Conservation (phyloP, 2,329 filamentous ascomycete species). For the Colletotrichum gloeosporioides region DNA sequence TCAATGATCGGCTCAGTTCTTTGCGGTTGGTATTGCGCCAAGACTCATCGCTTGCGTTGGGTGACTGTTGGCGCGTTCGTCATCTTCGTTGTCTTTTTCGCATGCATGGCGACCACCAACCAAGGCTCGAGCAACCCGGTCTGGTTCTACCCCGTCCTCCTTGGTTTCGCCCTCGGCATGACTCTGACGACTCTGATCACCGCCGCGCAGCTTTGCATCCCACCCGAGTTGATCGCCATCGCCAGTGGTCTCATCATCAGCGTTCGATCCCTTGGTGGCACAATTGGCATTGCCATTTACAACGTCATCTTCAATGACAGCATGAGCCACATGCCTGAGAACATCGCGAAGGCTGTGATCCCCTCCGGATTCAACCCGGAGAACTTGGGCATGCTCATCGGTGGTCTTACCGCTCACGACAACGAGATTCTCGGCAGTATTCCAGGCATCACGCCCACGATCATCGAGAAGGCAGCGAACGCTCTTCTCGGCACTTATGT, state of each 20-base stretch:
- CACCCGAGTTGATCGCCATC: conserved; percentile 40
- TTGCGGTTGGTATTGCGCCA: conserved; percentile 35
- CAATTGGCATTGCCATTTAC: conserved; percentile 42
- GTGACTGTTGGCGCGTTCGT: conserved; percentile 29
- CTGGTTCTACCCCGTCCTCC: conserved; percentile 42
- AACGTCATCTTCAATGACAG: conserved; percentile 34
- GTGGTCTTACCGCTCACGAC: conserved; percentile 30
- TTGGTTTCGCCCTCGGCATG: conserved; percentile 40
- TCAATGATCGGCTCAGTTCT: conserved; percentile 32
- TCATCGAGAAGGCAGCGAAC: conserved; percentile 29
- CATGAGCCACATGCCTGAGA: conserved; percentile 30
- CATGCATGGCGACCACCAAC: conserved; percentile 38
- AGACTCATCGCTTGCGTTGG: conserved; percentile 30
- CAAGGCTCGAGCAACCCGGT: conserved; percentile 24
- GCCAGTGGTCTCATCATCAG: conserved; percentile 42
- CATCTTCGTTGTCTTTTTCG: conserved; percentile 36
- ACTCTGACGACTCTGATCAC: conserved; percentile 38
- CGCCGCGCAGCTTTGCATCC: conserved; percentile 42
- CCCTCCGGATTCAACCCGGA: conserved; percentile 30
- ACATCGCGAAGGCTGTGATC: conserved; percentile 35
- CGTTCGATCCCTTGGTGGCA: conserved; percentile 41
- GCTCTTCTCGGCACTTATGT: conserved; percentile 33
- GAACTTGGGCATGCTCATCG: conserved; percentile 30
- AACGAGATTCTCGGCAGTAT: conserved; percentile 28
- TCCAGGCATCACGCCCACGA: conserved; percentile 31